A percentile compares a stretch with the other conserved stretches of the same genome.
phyloP scores from a whole-genome alignment of 2,329 filamentous ascomycete genomes.

The Diaporthe longicolla region DNA sequence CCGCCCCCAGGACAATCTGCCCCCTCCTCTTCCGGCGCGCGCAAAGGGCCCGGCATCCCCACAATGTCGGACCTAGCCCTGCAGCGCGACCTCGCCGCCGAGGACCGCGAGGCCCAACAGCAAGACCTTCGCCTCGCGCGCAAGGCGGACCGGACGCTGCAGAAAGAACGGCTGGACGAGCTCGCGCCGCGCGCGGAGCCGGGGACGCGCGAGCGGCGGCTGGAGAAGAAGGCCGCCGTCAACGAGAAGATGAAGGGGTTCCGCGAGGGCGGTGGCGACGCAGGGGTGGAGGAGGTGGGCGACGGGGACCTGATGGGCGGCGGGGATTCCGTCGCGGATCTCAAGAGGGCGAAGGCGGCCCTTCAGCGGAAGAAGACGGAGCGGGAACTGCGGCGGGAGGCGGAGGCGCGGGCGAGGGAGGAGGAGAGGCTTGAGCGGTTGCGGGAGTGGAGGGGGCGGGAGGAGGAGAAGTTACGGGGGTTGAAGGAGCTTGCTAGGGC shows the following conservation, averaged over 20 bases:
- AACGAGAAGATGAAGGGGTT: constrained; percentile 83
- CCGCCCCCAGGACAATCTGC: constrained; percentile 61
- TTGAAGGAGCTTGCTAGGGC: constrained; percentile 83
- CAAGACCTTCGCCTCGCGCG: constrained; percentile 73
- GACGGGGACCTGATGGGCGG: constrained; percentile 86
- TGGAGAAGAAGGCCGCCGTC: constrained; percentile 86
- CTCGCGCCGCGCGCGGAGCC: constrained; percentile 85
- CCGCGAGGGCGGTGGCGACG: constrained; percentile 67
- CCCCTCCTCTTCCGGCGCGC: constrained; percentile 48
- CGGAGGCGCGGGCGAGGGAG: constrained; percentile 79
- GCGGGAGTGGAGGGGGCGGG: constrained; percentile 78
- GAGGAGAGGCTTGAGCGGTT: constrained; percentile 87
- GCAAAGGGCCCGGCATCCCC: constrained; percentile 74
- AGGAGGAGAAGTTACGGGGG: constrained; percentile 88
- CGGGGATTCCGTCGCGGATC: constrained; percentile 74
- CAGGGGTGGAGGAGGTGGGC: constrained; percentile 68
- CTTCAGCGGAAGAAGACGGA: constrained; percentile 85
- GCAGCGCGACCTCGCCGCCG: constrained; percentile 62
- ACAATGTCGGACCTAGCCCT: constrained; percentile 80
- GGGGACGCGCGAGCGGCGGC: constrained; percentile 83
- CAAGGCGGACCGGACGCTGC: constrained; percentile 73
- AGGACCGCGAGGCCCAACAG: constrained; percentile 62
- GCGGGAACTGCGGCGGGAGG: constrained; percentile 85
- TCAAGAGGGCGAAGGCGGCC: constrained; percentile 75
- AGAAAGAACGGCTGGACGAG: constrained; percentile 84